Conservation (phyloP, 371 early-diverging fungal species). For the Dipsacomyces acuminosporus region DNA sequence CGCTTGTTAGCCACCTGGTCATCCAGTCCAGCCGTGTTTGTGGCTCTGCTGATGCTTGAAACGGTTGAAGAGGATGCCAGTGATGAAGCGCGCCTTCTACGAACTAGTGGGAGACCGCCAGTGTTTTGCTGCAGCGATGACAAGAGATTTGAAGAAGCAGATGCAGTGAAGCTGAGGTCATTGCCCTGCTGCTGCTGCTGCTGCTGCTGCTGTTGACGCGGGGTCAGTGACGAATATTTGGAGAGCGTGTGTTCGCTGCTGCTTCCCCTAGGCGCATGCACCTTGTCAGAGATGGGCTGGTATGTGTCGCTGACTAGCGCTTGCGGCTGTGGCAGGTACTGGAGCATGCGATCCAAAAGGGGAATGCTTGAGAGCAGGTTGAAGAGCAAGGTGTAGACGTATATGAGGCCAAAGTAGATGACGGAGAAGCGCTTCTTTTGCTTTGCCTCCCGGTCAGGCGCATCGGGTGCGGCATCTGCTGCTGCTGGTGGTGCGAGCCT, state of each 20-base stretch:
- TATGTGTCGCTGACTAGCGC: slow-evolving; percentile 39
- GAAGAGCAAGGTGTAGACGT: slow-evolving; percentile 38
- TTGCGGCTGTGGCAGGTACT: slow-evolving; percentile 39
- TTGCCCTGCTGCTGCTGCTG: no score
- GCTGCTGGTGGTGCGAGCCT: no score
- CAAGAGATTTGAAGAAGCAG: no score
- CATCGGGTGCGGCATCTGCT: no score
- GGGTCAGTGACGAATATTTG: no score
- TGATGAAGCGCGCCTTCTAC: slow-evolving; percentile 35
- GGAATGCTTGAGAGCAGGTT: slow-evolving; percentile 28
- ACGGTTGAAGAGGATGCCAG: slow-evolving; percentile 29
- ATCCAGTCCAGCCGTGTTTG: no score
- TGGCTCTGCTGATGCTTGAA: slow-evolving; percentile 17
- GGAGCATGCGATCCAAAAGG: slow-evolving; percentile 25
- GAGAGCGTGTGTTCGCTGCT: no score
- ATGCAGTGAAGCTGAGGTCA: no score
- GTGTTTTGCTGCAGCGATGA: no score
- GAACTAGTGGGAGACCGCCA: neutral
- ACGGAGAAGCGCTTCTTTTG: slow-evolving; percentile 29
- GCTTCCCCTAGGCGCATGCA: no score
- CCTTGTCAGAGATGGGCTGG: slow-evolving; percentile 23
- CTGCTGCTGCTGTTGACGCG: no score
- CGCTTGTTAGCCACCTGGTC: neutral
- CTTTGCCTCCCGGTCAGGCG: neutral
- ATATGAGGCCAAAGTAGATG: slow-evolving; percentile 36